Evolutionary conservation across 495 filamentous ascomycete species (phyloP).

Genomic region (Daldinia decipiens): DNA sequence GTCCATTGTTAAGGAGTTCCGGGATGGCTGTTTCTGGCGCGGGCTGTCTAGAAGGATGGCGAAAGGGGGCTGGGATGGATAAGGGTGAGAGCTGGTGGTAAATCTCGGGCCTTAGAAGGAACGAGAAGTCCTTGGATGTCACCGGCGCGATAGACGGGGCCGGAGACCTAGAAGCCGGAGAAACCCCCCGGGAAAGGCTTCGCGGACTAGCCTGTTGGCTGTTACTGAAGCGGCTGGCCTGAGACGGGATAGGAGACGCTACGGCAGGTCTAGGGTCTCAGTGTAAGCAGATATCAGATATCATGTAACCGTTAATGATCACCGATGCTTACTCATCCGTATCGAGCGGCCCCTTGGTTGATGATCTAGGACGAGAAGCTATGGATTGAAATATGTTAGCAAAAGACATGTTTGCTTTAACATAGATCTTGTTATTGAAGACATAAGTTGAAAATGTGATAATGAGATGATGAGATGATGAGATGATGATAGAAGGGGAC

Average conservation of each 20-base stretch:
- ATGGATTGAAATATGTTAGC: constrained; percentile 42
- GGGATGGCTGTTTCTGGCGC: constrained; percentile 60
- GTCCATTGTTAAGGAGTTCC: constrained; percentile 65
- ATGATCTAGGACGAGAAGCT: constrained; percentile 60
- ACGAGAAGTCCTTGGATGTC: constrained; percentile 76
- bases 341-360: constrained; percentile 68
- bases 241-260: constrained; percentile 42
- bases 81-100: constrained; percentile 80
- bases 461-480: neutral
- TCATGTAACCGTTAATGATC: constrained; percentile 23
- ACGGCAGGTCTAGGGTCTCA: constrained; percentile 38
- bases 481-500: neutral
- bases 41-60: constrained; percentile 56
- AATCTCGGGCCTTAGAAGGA: constrained; percentile 78
- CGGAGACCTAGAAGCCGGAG: constrained; percentile 41
- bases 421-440: neutral
- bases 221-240: constrained; percentile 31
- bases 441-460: no score
- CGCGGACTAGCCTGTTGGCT: constrained; percentile 41
- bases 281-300: constrained; percentile 12
- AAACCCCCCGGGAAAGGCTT: constrained; percentile 25
- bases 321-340: constrained; percentile 59
- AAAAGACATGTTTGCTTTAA: constrained; percentile 33
- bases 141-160: constrained; percentile 38
- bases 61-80: constrained; percentile 72